phyloP scores from a whole-genome alignment of 805 yeast genomes.

The Hanseniaspora meyeri region DNA sequence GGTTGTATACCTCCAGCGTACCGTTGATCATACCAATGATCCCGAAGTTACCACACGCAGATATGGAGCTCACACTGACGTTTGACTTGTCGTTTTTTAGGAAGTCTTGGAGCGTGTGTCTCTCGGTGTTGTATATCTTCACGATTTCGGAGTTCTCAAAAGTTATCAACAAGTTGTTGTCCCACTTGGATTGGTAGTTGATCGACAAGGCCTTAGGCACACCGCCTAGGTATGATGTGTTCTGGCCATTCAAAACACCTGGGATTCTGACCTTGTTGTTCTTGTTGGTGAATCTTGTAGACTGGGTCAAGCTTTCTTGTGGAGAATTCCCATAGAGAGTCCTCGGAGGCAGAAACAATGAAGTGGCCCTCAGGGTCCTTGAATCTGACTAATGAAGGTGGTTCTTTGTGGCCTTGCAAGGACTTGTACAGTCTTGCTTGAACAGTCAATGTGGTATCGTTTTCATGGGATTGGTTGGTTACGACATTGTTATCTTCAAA shows the following conservation, averaged over 20 bases:
- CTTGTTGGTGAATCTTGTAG: constrained; percentile 58
- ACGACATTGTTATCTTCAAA: constrained; percentile 48
- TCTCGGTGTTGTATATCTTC: constrained; percentile 77
- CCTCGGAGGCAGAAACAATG: constrained; percentile 74
- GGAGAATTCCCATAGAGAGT: constrained; percentile 85
- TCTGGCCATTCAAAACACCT: constrained; percentile 52
- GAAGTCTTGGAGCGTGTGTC: constrained; percentile 46
- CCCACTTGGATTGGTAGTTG: constrained; percentile 83
- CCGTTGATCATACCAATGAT: constrained; percentile 82
- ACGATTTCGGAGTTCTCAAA: constrained; percentile 77
- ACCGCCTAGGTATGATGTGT: constrained; percentile 19
- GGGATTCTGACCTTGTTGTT: constrained; percentile 39
- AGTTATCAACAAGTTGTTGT: constrained; percentile 65
- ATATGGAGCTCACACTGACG: constrained; percentile 63
- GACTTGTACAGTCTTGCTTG: constrained; percentile 81
- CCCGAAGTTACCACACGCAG: constrained; percentile 93
- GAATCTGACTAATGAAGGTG: constrained; percentile 66
- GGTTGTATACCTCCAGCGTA: constrained; percentile 69
- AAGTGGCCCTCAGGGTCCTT: constrained; percentile 75
- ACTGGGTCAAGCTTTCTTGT: constrained; percentile 91
- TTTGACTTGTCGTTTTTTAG: constrained; percentile 51
- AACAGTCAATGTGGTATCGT: constrained; percentile 39
- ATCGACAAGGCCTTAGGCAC: constrained; percentile 61
- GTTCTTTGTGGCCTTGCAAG: constrained; percentile 94
- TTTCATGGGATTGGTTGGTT: constrained; percentile 26